Evolutionary conservation across 2,329 filamentous ascomycete genomes (phyloP), one percentile per base, ranked within the genome.

Genomic region (Rasamsonia emersonii): DNA sequence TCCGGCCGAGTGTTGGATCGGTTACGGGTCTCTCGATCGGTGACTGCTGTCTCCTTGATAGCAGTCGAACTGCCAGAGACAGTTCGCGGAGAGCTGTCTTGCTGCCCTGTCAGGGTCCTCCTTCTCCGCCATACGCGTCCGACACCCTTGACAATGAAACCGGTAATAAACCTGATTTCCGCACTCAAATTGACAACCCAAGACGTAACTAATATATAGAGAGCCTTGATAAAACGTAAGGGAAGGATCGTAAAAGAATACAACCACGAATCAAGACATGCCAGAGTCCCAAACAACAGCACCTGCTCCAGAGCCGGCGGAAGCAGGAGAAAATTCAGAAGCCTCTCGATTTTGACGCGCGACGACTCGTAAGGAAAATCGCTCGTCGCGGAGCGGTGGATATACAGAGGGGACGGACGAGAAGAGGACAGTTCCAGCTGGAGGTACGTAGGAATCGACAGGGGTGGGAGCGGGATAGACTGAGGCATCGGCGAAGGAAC

Each of bases 221-320:
- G 49, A 1, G 91, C 89, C 37, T 88, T 82, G 33, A 82, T 57
- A 47, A 98, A 96, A 2, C 91, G 75, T 37, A 98, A 71, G 0
- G 91, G 91, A 0, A 98, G 66, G 26, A 98, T 94, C 0, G 91
- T 98, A 47, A 98, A 93, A 1, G 86, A 93, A 61, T 95, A 91
- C 1, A 98, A 73, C 86, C 89, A 98, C 2, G 89, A 83, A 55
- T 98, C 91, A 4, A 98, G 68, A 59, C 91, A 98, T 5, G 89
- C 88, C 19, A 96, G 61, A 0, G 84, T 79, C 5, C 91, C 91
- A 59, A 98, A 96, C 38, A 79, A 77, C 4, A 98, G 71, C 0
- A 88, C 81, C 27, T 81, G 74, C 60, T 98, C 91, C 4, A 98
- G 69, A 39, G 82, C 83, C 0, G 77, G 73, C 0, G 89, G 86